phyloP scores from a whole-genome alignment of 2,329 filamentous ascomycete genomes.

The Colletotrichum sp. region DNA sequence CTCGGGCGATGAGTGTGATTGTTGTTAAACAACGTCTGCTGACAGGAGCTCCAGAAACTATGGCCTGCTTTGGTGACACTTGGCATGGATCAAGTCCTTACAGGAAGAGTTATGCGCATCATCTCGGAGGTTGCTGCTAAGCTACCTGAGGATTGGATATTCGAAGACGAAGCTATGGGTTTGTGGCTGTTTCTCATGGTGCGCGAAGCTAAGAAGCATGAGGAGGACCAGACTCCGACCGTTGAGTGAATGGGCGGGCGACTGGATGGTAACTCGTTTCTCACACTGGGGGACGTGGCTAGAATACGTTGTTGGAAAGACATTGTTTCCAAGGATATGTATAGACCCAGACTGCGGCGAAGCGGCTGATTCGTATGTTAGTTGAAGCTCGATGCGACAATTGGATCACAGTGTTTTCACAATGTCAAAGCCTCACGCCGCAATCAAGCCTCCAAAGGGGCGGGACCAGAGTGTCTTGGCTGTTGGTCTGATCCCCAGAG shows the following conservation, averaged over 20 bases:
- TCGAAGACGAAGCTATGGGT: neutral
- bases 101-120: neutral
- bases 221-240: neutral
- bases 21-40: neutral
- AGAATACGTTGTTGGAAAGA: neutral
- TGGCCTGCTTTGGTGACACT: neutral
- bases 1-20: too few species aligned
- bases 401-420: neutral
- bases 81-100: neutral
- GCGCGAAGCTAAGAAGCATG: neutral
- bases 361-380: neutral
- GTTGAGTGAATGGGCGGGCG: neutral
- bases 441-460: neutral
- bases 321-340: neutral
- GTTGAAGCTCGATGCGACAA: neutral
- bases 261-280: neutral
- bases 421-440: neutral
- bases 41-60: neutral
- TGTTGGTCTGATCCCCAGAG: neutral
- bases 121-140: neutral
- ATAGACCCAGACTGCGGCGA: neutral
- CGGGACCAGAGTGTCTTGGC: neutral
- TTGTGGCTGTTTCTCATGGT: neutral
- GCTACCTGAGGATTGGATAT: neutral
- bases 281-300: neutral